Evolutionary conservation across 495 filamentous ascomycete genomes (phyloP).

Genomic region (Sordaria brevicollis): DNA sequence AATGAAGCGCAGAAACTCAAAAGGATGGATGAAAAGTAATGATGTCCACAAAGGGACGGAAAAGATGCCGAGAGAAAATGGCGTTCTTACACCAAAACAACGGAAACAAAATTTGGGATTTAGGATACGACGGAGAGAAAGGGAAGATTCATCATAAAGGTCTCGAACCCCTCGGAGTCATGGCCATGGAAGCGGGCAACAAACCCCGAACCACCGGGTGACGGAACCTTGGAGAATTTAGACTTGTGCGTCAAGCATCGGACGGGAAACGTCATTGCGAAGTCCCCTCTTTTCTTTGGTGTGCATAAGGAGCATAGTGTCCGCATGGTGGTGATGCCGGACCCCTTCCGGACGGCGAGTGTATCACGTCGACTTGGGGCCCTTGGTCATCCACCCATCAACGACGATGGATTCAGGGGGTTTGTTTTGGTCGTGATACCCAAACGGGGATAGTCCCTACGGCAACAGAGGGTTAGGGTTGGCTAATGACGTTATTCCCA

Average conservation of each 20-base stretch:
- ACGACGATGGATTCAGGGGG: background rate
- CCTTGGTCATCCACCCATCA: background rate
- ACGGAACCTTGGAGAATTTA: background rate
- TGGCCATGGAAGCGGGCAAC: background rate
- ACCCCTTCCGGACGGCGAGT: background rate
- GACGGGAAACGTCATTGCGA: background rate
- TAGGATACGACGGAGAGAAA: no score
- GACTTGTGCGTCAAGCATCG: background rate
- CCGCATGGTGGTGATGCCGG: background rate
- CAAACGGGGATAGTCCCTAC: background rate
- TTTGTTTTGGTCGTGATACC: background rate
- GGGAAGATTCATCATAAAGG: background rate
- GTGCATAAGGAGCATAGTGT: background rate
- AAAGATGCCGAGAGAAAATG: background rate
- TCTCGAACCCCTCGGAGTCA: background rate
- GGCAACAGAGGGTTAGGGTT: background rate
- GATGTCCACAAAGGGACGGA: background rate
- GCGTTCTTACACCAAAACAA: no score
- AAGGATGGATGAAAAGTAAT: background rate
- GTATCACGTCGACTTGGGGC: background rate
- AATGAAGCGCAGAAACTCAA: background rate
- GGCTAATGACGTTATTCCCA: background rate
- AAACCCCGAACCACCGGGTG: background rate
- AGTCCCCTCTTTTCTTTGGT: no score
- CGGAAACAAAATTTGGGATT: no score